Percentiles rank a stretch among this genome's conserved stretches.
These are phyloP conservation scores for Aspergillus novofumigatus DNA, from an alignment of 2,329 filamentous ascomycete genomes.

Conservation along the genomic window DNA sequence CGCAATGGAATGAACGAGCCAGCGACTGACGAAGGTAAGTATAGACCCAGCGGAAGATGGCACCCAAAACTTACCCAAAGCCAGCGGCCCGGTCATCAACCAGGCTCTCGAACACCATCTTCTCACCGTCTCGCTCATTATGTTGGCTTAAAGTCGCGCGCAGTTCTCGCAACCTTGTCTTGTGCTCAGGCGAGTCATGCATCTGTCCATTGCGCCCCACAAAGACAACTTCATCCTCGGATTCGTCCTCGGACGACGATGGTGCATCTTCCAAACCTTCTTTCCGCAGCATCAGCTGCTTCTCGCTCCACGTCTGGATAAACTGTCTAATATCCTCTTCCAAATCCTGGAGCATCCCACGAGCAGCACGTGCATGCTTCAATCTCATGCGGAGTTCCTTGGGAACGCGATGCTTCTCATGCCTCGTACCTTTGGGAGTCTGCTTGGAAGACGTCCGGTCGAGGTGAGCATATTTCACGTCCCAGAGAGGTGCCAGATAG, in stretches of 20 bases:
- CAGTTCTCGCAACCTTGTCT: slow-evolving; percentile 49
- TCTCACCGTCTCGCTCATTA: slow-evolving; percentile 52
- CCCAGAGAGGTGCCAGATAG: slow-evolving; percentile 83
- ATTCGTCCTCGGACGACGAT: slow-evolving; percentile 42
- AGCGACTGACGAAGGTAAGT: slow-evolving; percentile 57
- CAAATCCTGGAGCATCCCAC: slow-evolving; percentile 73
- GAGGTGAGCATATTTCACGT: slow-evolving; percentile 50
- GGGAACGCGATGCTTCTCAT: slow-evolving; percentile 55
- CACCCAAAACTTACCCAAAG: slow-evolving; percentile 64
- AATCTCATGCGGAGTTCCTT: slow-evolving; percentile 74
- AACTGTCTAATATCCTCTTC: slow-evolving; percentile 81
- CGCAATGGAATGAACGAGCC: slow-evolving; percentile 88
- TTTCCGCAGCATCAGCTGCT: slow-evolving; percentile 45
- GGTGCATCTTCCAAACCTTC: slow-evolving; percentile 45
- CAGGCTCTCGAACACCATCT: slow-evolving; percentile 75
- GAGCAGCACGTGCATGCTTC: slow-evolving; percentile 75
- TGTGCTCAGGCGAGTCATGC: slow-evolving; percentile 55
- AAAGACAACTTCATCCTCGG: slow-evolving; percentile 89
- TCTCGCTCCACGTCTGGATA: slow-evolving; percentile 57
- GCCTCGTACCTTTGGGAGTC: slow-evolving; percentile 36
- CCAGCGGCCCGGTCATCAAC: slow-evolving; percentile 71
- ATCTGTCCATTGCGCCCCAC: slow-evolving; percentile 66
- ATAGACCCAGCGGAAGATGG: slow-evolving; percentile 6
- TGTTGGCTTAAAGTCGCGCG: slow-evolving; percentile 24
- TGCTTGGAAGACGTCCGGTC: slow-evolving; percentile 35